Conservation (phyloP, 805 yeast genomes). For the Kluyveromyces siamensis region DNA sequence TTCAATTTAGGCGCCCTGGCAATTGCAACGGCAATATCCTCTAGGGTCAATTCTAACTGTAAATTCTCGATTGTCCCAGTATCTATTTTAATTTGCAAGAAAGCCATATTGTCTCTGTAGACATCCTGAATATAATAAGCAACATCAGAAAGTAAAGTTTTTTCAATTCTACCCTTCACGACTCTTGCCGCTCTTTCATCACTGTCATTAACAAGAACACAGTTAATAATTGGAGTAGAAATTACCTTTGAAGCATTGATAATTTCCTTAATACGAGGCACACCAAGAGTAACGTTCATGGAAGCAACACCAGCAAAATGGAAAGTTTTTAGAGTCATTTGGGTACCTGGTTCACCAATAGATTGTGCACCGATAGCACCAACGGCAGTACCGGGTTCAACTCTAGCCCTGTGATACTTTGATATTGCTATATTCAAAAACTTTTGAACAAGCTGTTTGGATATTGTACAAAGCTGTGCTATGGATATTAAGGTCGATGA, state of each 20-base stretch:
- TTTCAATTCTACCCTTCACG: slow-evolving; percentile 94
- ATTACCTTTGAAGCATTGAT: slow-evolving; percentile 93
- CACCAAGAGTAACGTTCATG: slow-evolving; percentile 98
- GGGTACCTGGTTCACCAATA: slow-evolving; percentile 99
- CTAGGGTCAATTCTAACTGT: slow-evolving; percentile 81
- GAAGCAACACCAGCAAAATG: slow-evolving; percentile 99
- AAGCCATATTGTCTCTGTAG: slow-evolving; percentile 71
- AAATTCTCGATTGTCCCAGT: slow-evolving; percentile 74
- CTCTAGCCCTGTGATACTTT: slow-evolving; percentile 83
- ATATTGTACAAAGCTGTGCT: slow-evolving; percentile 58
- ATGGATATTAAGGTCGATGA: slow-evolving; percentile 38
- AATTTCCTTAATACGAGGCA: slow-evolving; percentile 97
- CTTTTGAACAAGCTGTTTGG: slow-evolving; percentile 46
- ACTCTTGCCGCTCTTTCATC: slow-evolving; percentile 98
- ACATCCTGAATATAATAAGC: slow-evolving; percentile 91
- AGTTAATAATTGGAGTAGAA: slow-evolving; percentile 94
- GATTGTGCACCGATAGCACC: slow-evolving; percentile 99
- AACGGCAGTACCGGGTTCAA: slow-evolving; percentile 98
- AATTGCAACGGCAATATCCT: slow-evolving; percentile 78
- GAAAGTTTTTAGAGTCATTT: slow-evolving; percentile 93
- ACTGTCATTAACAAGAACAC: slow-evolving; percentile 81
- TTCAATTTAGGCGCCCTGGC: slow-evolving; percentile 82
- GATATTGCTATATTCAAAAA: slow-evolving; percentile 70
- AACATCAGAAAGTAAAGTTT: slow-evolving; percentile 78
- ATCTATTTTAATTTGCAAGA: slow-evolving; percentile 73